A percentile compares a stretch with the other conserved stretches of the same genome.
Conservation (phyloP, 495 filamentous ascomycete species). For the Filosporella fistucella region DNA sequence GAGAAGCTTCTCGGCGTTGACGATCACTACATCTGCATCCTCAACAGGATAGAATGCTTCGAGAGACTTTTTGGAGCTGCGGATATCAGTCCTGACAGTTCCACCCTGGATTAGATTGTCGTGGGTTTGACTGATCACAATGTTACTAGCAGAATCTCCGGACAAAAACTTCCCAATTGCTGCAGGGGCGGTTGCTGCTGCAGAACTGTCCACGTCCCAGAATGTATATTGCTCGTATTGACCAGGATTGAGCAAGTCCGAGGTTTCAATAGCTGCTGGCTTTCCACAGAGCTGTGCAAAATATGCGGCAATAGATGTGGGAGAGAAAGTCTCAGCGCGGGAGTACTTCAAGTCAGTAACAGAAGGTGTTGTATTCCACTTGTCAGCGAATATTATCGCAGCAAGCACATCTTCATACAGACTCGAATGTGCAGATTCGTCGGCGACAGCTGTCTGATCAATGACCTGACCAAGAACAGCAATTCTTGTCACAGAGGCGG, state of each 20-base stretch:
- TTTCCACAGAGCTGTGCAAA: constrained; percentile 56
- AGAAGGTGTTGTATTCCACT: constrained; percentile 50
- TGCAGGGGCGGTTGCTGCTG: constrained; percentile 55
- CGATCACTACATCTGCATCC: constrained; percentile 70
- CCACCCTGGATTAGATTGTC: constrained; percentile 91
- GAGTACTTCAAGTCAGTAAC: constrained; percentile 87
- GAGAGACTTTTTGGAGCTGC: constrained; percentile 73
- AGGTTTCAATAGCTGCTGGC: constrained; percentile 39
- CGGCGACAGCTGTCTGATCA: constrained; percentile 50
- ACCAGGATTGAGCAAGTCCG: constrained; percentile 42
- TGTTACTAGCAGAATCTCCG: constrained; percentile 67
- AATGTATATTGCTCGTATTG: constrained; percentile 79
- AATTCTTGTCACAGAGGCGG: constrained; percentile 66
- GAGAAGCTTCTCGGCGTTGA: constrained; percentile 75
- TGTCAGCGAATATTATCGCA: constrained; percentile 71
- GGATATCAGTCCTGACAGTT: constrained; percentile 76
- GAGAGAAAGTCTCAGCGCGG: constrained; percentile 73
- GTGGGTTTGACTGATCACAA: constrained; percentile 67
- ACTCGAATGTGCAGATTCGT: constrained; percentile 69
- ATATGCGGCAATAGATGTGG: constrained; percentile 66
- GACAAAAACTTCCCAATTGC: constrained; percentile 70
- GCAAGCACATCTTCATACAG: constrained; percentile 87
- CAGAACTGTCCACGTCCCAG: constrained; percentile 84
- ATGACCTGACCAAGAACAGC: constrained; percentile 61
- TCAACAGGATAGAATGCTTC: constrained; percentile 80